Evolutionary conservation across 495 filamentous ascomycete species (phyloP), one percentile per base, ranked within the genome.

Genomic region (Podospora sp.): DNA sequence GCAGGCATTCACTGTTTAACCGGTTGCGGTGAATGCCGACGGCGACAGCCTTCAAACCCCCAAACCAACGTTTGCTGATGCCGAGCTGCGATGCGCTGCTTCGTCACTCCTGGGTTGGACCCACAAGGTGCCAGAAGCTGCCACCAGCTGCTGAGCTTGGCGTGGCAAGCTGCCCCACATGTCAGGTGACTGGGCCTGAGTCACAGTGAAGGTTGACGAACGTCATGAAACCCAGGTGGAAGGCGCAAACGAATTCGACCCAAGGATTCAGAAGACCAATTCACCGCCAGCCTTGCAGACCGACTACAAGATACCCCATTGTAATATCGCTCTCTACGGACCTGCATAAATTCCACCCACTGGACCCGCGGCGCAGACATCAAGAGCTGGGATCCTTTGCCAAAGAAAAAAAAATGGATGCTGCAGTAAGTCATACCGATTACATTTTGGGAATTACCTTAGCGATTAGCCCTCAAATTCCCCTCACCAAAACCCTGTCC

Each of bases 131-230:
- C 56, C 57, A 27, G 35, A 24, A 66, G 65, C 69, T 70, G 69
- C 26, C 66, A 63, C 59, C 67, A 68, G 68, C 61, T 67, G 66
- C 40, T 61, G 21, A 20, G 12, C 46, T 56, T 24, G 53, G 58
- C n/a, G 16, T 63, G 61, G 21, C 21, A 35, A 25, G n/a, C 25
- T 12, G 36, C 69, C 72, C 73, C 73, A 63, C 74, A 61, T 73
- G 59, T 77, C 76, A 77, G 69, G 66, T 76, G 76, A 75, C 53
- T 18, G n/a, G 63, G 26, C 51, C 72, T 76, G 74, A 75, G 68
- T 76, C 72, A 76, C 76, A 67, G 65, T 52, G 57, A 66, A 46
- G 53, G 40, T 50, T 57, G 20, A 57, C 63, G 66, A 73, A 77
- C 75, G 75, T 77, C 75, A 77, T 51, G 49, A 21, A 35, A 25